These are phyloP conservation scores for Phytophthora tentaculata DNA, from an alignment of 352 stramenopile genomes.

Conservation along the genomic window DNA sequence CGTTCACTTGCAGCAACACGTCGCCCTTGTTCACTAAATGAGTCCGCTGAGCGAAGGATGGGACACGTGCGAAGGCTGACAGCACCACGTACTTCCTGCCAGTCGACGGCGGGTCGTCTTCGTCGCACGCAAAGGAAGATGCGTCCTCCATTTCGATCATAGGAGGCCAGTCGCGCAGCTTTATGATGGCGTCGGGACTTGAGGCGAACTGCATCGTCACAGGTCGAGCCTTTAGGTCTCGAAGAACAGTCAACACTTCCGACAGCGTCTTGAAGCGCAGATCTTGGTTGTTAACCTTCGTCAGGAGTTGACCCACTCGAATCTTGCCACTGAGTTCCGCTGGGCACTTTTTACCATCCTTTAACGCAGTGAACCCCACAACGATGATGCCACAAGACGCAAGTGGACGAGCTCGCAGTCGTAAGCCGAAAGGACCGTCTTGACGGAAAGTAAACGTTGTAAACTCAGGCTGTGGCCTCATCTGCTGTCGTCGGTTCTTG, in stretches of 20 bases:
- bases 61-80: slow-evolving; percentile 69
- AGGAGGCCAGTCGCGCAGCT: slow-evolving; percentile 80
- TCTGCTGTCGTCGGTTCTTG: slow-evolving; percentile 58
- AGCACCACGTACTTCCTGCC: slow-evolving; percentile 72
- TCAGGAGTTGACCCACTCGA: slow-evolving; percentile 66
- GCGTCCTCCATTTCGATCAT: slow-evolving; percentile 79
- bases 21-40: slow-evolving; percentile 69
- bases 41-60: slow-evolving; percentile 77
- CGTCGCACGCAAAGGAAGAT: slow-evolving; percentile 51
- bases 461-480: slow-evolving; percentile 57
- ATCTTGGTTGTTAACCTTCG: slow-evolving; percentile 72
- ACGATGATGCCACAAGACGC: slow-evolving; percentile 77
- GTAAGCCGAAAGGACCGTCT: slow-evolving; percentile 74
- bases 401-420: slow-evolving; percentile 75
- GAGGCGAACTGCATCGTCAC: slow-evolving; percentile 77
- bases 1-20: slow-evolving; percentile 72
- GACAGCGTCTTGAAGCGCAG: slow-evolving; percentile 67
- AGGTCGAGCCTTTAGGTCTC: slow-evolving; percentile 63
- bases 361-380: slow-evolving; percentile 61
- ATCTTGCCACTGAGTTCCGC: slow-evolving; percentile 82
- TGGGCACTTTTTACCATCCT: slow-evolving; percentile 59
- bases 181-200: slow-evolving; percentile 81
- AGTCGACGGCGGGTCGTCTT: slow-evolving; percentile 47
- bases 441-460: slow-evolving; percentile 75
- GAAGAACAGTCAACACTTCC: slow-evolving; percentile 65